Evolutionary conservation across 2,329 filamentous ascomycete genomes (phyloP), one percentile per base, ranked within the genome.

Genomic region (Hymenoscyphus fraxineus): DNA sequence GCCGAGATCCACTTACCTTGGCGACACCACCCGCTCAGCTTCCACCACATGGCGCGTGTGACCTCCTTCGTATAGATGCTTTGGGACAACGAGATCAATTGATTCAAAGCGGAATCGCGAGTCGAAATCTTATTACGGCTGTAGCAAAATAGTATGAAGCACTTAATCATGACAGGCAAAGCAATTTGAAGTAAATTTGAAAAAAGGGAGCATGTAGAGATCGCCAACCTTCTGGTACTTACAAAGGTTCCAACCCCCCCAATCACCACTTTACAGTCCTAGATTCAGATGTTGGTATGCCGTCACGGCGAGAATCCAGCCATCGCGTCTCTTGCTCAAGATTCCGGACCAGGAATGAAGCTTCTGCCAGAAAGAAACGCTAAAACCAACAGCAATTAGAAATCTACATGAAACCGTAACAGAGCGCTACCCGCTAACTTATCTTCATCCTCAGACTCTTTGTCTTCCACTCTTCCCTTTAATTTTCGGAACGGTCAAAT

Each of bases 151-250:
- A 51, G 10, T 22, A 51, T 22, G 44, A 22, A 3, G 44, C 44
- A 51, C 44, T 51, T 19, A 22, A 51, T 51, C 10, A 12, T 13
- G 9, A 51, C 9, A 27, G 44, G 44, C 19, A 51, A n/a, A 22
- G 44, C 44, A 51, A 22, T 61, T 63, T 39, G 16, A 47, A 44
- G 32, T 58, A 57, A 47, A 59, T 54, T 54, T 13, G 39, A 55
- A 55, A 56, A 62, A 35, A 61, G 32, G 61, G 47, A 58, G 66
- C 55, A 67, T 69, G 64, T 67, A 68, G 68, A 68, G 66, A 72
- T 71, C 61, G 71, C 72, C 63, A 73, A 74, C 72, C 71, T 73
- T 74, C 68, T 66, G 65, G 70, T 73, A 73, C 72, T 73, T 73
- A 73, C 72, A 74, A 70, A 70, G 44, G 44, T 51, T 51, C 44